A percentile compares a stretch with the other conserved stretches of the same genome.
These are phyloP conservation scores for Lipomyces orientalis DNA, from an alignment of 805 yeast genomes.

Conservation along the genomic window DNA sequence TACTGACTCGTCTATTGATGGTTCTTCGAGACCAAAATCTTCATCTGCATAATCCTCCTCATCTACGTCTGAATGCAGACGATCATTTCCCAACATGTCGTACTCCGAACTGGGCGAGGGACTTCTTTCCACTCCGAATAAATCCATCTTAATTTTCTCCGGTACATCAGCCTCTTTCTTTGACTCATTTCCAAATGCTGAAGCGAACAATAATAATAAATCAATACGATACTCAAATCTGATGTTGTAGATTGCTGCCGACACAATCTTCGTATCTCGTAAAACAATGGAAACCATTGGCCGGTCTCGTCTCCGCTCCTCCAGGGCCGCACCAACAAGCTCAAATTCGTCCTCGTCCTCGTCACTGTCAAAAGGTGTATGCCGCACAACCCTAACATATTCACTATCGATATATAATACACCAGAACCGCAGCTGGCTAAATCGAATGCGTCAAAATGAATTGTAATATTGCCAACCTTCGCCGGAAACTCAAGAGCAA, in stretches of 20 bases:
- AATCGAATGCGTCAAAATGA: neutral
- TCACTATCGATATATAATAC: conserved; percentile 5
- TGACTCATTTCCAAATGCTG: conserved; percentile 8
- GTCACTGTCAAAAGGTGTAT: conserved; percentile 3
- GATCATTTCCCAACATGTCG: conserved; percentile 26
- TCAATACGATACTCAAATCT: conserved; percentile 63
- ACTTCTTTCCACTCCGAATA: conserved; percentile 20
- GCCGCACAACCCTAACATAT: conserved; percentile 1
- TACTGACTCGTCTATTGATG: conserved; percentile 35
- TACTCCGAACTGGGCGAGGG: conserved; percentile 27
- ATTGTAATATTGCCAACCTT: conserved; percentile 12
- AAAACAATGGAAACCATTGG: conserved; percentile 53
- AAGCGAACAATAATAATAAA: conserved; percentile 57
- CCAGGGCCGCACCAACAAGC: conserved; percentile 25
- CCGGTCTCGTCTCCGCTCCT: conserved; percentile 36
- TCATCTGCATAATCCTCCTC: conserved; percentile 30
- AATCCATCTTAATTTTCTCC: conserved; percentile 1
- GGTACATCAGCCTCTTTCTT: neutral
- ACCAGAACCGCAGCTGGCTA: conserved; percentile 15
- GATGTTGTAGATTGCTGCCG: conserved; percentile 55
- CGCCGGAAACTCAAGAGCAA: conserved; percentile 17
- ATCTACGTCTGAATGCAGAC: conserved; percentile 24
- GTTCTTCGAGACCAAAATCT: conserved; percentile 18
- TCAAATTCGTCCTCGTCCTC: conserved; percentile 23
- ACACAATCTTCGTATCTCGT: conserved; percentile 47